A percentile compares a stretch with the other conserved stretches of the same genome.
These are phyloP conservation scores for Apiospora sp. DNA, from an alignment of 2,329 filamentous ascomycete species.

Conservation along the genomic window DNA sequence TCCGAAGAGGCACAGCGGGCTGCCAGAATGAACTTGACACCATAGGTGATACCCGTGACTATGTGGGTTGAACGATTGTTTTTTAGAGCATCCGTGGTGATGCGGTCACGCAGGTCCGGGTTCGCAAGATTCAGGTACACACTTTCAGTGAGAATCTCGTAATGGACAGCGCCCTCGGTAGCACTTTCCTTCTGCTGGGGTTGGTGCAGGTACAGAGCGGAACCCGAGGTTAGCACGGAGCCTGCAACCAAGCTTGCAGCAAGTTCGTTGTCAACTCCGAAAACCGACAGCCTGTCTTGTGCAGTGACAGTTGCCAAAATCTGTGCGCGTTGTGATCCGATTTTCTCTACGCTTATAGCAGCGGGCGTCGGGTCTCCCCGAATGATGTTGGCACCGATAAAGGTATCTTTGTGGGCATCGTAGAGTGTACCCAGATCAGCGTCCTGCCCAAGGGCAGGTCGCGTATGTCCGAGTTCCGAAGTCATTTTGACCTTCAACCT, in stretches of 20 bases:
- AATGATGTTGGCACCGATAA: background rate
- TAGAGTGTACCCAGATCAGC: background rate
- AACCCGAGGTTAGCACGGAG: background rate
- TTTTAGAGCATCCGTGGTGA: rapidly evolving
- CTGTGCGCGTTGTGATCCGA: background rate
- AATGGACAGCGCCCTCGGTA: background rate
- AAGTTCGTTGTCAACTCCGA: background rate
- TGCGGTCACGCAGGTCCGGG: background rate
- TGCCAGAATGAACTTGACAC: background rate
- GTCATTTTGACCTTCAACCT: background rate
- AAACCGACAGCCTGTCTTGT: background rate
- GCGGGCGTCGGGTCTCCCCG: background rate
- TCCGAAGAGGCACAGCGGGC: background rate
- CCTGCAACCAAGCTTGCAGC: background rate
- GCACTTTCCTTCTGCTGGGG: background rate
- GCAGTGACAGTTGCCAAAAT: background rate
- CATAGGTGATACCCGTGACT: background rate
- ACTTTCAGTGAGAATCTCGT: background rate
- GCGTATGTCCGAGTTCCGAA: background rate
- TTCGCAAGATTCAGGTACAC: background rate
- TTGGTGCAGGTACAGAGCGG: background rate
- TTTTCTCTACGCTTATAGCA: background rate
- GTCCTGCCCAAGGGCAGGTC: background rate
- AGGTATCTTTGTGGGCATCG: background rate
- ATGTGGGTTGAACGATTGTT: background rate